These are phyloP conservation scores for Benincasa hispida DNA, from an alignment of 306 rosid species.

Conservation along the genomic window DNA sequence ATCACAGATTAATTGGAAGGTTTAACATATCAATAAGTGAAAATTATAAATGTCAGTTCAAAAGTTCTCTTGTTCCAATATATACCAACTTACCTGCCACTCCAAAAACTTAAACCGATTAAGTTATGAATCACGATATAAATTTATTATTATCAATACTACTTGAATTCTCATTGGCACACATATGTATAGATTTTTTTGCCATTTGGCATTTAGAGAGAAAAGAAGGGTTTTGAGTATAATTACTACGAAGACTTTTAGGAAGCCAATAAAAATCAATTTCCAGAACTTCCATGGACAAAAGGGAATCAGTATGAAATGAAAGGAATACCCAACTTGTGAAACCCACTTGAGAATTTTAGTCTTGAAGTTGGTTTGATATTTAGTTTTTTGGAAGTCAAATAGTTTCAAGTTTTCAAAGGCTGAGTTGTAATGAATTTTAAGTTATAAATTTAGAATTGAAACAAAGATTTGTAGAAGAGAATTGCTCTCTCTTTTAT, in stretches of 20 bases:
- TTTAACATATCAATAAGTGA: no score
- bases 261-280: neutral
- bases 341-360: constrained; percentile 1
- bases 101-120: no score
- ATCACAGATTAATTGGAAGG: no score
- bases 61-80: no score
- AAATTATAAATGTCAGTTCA: no score
- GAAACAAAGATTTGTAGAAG: neutral
- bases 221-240: neutral
- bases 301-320: neutral
- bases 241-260: neutral
- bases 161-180: no score
- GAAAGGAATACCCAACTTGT: neutral
- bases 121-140: no score
- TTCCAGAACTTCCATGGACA: neutral
- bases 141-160: no score
- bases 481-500: neutral
- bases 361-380: neutral
- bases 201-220: neutral
- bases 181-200: neutral
- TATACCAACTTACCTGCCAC: no score
- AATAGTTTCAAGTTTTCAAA: neutral
- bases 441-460: neutral
- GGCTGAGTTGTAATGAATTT: neutral
- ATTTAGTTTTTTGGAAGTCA: neutral